These are phyloP conservation scores for Globisporangium lucens DNA, from an alignment of 352 stramenopile genomes.

Conservation along the genomic window DNA sequence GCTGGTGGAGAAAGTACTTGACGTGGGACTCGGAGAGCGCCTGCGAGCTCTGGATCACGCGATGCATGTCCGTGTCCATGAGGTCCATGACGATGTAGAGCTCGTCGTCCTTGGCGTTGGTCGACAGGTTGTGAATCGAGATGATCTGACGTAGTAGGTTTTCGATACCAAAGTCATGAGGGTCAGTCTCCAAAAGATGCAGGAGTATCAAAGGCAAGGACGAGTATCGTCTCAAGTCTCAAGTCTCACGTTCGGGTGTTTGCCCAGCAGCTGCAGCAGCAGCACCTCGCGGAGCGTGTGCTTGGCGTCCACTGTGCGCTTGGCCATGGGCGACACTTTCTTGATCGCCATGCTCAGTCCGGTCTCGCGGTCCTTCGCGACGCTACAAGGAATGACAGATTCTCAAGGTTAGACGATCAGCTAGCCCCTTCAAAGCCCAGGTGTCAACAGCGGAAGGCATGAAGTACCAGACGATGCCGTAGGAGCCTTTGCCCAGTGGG, in stretches of 20 bases:
- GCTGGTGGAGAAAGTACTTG: slow-evolving; percentile 92
- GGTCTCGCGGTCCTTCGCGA: slow-evolving; percentile 71
- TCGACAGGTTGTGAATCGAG: slow-evolving; percentile 72
- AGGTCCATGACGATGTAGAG: slow-evolving; percentile 96
- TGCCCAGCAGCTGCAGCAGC: slow-evolving; percentile 83
- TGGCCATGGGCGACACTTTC: slow-evolving; percentile 87
- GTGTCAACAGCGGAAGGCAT: not conserved
- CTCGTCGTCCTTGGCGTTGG: slow-evolving; percentile 89
- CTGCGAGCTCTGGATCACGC: slow-evolving; percentile 83
- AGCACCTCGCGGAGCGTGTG: slow-evolving; percentile 87
- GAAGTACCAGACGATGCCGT: slow-evolving; percentile 84
- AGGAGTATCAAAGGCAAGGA: not conserved
- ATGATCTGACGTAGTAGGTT: slow-evolving; percentile 53
- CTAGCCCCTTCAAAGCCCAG: not conserved
- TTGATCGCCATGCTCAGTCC: slow-evolving; percentile 89
- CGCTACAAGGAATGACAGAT: slow-evolving; percentile 25
- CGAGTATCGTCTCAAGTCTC: not conserved
- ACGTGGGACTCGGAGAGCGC: slow-evolving; percentile 65
- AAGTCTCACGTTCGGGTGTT: slow-evolving; percentile 72
- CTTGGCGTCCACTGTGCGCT: slow-evolving; percentile 79
- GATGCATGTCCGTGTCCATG: slow-evolving; percentile 92
- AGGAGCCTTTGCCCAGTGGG: slow-evolving; percentile 88
- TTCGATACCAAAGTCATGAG: not conserved
- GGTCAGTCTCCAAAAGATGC: not conserved
- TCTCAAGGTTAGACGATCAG: not conserved